A percentile compares a stretch with the other conserved stretches of the same genome.
phyloP scores from a whole-genome alignment of 1,284 basidiomycete species.

The Rhodofomes roseus region DNA sequence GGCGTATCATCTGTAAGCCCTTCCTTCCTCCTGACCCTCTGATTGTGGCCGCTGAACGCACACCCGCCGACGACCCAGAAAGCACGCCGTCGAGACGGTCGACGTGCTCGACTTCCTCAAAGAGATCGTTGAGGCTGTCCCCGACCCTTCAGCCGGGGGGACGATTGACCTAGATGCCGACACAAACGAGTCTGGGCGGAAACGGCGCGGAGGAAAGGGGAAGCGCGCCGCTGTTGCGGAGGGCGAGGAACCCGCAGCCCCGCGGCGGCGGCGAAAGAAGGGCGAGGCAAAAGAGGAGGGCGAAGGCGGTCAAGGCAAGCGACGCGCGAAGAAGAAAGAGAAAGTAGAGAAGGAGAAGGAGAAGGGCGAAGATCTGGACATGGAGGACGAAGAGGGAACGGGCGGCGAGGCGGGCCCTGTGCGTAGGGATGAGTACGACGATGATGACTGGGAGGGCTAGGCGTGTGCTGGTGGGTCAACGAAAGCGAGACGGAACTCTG shows the following conservation, averaged over 20 bases:
- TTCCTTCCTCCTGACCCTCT: neutral
- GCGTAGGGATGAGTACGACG: conserved; percentile 14
- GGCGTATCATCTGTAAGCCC: conserved; percentile 90
- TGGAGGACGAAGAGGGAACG: neutral
- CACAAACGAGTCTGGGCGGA: conserved; percentile 44
- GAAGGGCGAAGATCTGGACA: conserved; percentile 17
- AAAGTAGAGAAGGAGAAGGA: conserved; percentile 20
- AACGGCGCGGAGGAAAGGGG: conserved; percentile 52
- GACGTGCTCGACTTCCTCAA: conserved; percentile 95
- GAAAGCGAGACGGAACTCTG: neutral
- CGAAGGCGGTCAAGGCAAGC: conserved; percentile 12
- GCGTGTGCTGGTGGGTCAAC: neutral
- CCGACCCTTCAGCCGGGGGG: conserved; percentile 84
- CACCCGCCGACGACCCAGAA: conserved; percentile 48
- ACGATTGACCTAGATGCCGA: conserved; percentile 69
- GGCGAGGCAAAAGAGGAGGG: conserved; percentile 22
- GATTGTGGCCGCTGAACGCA: neutral
- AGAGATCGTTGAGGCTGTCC: conserved; percentile 87
- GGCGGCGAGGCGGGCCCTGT: neutral
- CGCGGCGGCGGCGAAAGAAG: conserved; percentile 25
- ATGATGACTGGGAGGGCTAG: conserved; percentile 22
- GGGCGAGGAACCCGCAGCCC: conserved; percentile 24
- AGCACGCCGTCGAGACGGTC: conserved; percentile 88
- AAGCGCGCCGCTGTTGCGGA: conserved; percentile 33
- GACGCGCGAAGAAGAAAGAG: conserved; percentile 19